Conservation (phyloP, 176 grass and related monocot species). For the Eragrostis curvula region DNA sequence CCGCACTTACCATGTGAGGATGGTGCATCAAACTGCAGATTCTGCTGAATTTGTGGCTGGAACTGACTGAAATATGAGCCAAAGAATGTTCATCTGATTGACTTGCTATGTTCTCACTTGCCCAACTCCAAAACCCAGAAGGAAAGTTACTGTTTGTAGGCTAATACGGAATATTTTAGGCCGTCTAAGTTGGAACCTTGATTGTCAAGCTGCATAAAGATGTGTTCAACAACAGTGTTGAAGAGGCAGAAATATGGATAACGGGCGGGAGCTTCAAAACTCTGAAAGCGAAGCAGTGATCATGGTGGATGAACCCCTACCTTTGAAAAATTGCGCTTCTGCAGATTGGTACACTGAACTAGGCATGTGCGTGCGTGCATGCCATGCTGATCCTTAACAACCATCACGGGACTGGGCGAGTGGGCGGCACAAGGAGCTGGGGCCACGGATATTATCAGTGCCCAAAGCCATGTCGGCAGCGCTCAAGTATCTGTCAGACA, state of each 20-base stretch:
- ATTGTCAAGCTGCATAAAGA: not conserved
- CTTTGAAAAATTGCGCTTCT: not conserved
- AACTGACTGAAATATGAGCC: not conserved
- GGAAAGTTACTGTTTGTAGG: not conserved
- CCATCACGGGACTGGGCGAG: conserved; percentile 26
- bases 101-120: conserved; percentile 15
- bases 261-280: not conserved
- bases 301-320: conserved; percentile 39
- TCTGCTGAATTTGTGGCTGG: conserved; percentile 10
- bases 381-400: conserved; percentile 40
- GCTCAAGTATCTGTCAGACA: conserved; percentile 41
- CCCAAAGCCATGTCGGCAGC: conserved; percentile 49
- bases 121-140: conserved; percentile 16
- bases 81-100: conserved; percentile 33
- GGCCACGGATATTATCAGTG: conserved; percentile 14
- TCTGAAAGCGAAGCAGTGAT: conserved; percentile 14
- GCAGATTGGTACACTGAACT: conserved; percentile 38
- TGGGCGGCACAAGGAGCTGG: conserved; percentile 27
- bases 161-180: not conserved
- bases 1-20: not conserved
- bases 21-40: conserved; percentile 22
- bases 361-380: conserved; percentile 24
- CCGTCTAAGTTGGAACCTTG: not conserved
- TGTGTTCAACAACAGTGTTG: no score
- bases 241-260: not conserved